Evolutionary conservation across 208 protist genomes (phyloP).

Genomic region (Leishmania major): DNA sequence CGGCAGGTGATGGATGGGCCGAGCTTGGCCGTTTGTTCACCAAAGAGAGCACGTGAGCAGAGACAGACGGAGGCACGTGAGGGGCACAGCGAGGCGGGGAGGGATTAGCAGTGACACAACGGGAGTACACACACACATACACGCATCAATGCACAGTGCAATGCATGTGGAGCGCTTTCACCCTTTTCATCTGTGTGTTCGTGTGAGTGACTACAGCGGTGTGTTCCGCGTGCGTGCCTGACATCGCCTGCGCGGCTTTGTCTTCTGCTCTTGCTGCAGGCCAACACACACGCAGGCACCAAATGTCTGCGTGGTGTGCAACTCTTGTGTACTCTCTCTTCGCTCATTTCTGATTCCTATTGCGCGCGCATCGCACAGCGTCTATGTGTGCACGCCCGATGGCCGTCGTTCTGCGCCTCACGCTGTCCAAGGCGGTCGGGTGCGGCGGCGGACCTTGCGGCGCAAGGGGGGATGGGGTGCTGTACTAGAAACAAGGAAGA

Average conservation of each 20-base stretch:
- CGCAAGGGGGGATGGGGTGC: neutral
- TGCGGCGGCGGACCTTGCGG: neutral
- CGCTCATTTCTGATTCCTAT: neutral
- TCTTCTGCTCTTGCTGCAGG: neutral
- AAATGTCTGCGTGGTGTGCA: neutral
- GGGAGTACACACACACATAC: neutral
- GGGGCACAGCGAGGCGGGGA: neutral
- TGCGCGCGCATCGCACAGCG: neutral
- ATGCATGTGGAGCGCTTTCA: neutral
- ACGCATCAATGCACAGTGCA: neutral
- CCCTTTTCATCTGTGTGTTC: neutral
- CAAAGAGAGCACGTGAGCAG: constrained; percentile 4
- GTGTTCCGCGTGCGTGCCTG: neutral
- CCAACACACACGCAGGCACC: constrained; percentile 18
- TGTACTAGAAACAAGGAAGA: neutral
- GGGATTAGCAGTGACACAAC: neutral
- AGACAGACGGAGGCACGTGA: neutral
- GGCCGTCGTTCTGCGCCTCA: neutral
- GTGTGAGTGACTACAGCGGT: neutral
- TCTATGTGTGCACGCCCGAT: neutral
- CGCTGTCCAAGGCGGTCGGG: neutral
- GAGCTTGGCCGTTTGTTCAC: neutral
- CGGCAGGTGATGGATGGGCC: neutral
- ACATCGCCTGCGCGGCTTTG: neutral
- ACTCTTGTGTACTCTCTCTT: neutral